Evolutionary conservation across 495 filamentous ascomycete species (phyloP).

Genomic region (Xylaria nigripes): DNA sequence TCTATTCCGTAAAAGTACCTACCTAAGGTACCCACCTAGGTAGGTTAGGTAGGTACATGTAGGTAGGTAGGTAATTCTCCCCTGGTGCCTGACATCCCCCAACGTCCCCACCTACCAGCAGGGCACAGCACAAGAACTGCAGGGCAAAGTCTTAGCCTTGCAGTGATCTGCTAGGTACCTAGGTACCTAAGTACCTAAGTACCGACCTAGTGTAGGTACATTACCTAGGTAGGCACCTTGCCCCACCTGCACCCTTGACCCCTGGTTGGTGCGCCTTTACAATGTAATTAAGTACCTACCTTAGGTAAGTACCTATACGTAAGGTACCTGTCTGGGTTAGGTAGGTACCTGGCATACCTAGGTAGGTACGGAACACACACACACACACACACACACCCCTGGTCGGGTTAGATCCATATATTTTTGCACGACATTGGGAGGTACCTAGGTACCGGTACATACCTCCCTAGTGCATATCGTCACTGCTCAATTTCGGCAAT

Average conservation of each 20-base stretch:
- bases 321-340: background rate
- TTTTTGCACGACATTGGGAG: slow-evolving; percentile 3
- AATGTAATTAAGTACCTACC: too few relatives aligned
- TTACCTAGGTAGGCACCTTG: too few relatives aligned
- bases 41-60: too few relatives aligned
- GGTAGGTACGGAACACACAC: background rate
- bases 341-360: background rate
- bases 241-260: too few relatives aligned
- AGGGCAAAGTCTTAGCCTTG: too few relatives aligned
- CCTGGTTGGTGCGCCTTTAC: too few relatives aligned
- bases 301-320: too few relatives aligned
- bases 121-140: background rate
- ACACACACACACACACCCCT: background rate
- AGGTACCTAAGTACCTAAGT: background rate
- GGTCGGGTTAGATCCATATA: background rate
- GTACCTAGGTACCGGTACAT: too few relatives aligned
- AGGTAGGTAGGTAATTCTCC: too few relatives aligned
- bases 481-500: slow-evolving; percentile 2
- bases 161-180: slow-evolving; percentile 6
- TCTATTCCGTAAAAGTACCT: too few relatives aligned
- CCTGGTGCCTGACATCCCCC: background rate
- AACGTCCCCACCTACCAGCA: background rate
- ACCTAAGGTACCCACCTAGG: too few relatives aligned
- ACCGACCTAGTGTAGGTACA: too few relatives aligned
- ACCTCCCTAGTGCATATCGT: background rate